Evolutionary conservation across 2,329 filamentous ascomycete species (phyloP).

Genomic region (Aspergillus spinulosporus): DNA sequence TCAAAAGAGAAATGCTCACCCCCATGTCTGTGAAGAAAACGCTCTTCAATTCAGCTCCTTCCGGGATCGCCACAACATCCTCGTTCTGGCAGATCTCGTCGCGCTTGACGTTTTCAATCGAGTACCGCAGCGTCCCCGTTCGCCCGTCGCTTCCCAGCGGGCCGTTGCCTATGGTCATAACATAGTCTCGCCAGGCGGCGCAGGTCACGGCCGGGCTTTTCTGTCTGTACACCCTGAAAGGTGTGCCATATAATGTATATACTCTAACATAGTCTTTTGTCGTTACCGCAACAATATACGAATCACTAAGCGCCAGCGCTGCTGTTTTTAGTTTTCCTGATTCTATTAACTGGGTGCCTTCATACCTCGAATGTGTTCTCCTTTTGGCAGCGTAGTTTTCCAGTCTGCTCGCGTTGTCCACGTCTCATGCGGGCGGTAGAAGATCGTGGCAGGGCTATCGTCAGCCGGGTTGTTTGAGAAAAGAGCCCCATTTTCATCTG

Average conservation of each 20-base stretch:
- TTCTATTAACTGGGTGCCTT: neutral
- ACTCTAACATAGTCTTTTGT: conserved; percentile 85
- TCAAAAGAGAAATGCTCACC: conserved; percentile 51
- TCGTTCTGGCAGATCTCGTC: conserved; percentile 95
- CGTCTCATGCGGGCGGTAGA: conserved; percentile 94
- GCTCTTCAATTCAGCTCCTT: conserved; percentile 70
- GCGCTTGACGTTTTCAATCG: conserved; percentile 89
- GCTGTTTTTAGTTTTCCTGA: neutral
- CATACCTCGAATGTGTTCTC: conserved; percentile 71
- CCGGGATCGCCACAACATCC: conserved; percentile 81
- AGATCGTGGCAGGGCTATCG: conserved; percentile 74
- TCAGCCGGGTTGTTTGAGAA: conserved; percentile 76
- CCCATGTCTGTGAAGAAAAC: conserved; percentile 92
- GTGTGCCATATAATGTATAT: conserved; percentile 89
- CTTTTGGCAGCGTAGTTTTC: conserved; percentile 80
- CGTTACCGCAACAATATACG: conserved; percentile 87
- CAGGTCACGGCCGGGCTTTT: conserved; percentile 94
- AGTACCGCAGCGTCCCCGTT: conserved; percentile 73
- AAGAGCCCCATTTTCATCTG: conserved; percentile 74
- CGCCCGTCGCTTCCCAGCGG: conserved; percentile 75
- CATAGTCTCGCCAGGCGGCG: conserved; percentile 90
- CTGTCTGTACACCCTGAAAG: conserved; percentile 83
- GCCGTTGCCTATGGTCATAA: conserved; percentile 94
- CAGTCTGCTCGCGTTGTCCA: conserved; percentile 92
- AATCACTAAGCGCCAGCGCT: conserved; percentile 87